Base-by-base conservation (phyloP, 176 grass and related monocot genomes). In the Oryza meridionalis region DNA sequence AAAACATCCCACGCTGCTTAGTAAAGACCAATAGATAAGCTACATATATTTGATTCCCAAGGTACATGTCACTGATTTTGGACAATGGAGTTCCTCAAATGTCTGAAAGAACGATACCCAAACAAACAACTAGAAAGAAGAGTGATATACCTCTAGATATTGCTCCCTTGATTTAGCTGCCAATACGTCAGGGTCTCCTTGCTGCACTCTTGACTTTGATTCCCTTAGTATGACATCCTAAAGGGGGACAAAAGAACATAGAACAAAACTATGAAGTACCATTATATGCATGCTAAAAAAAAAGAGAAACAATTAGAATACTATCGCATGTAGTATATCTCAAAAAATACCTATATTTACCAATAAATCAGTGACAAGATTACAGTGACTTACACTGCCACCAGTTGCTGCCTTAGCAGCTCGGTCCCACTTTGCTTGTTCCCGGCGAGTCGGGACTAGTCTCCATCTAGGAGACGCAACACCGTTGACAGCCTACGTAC, bases 141-240 rank as follows among this genome's bases (percentile, higher is more conserved):
- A 19, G 70, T 13, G 26, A 61, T 26, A 76, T 86, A 97, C 94
- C 91, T 97, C 87, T 65, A 92, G 76, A 86, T 99, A 99, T n/a
- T 90, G 83, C 44, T 90, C 82, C 73, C 76, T 77, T 65, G 91
- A 70, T 38, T 75, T 76, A 81, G 89, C 96, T 73, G 91, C 90
- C 78, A 90, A 67, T 71, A 89, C 83, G 74, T 95, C 93, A 50
- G 93, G 93, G 68, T 99, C 96, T 69, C 86, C 87, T 75, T 85
- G 90, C 84, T 86, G 8, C 45, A 83, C 83, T 81, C 49, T 96
- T 75, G 91, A 79, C 64, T 99, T 92, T 0, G 93, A 94, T 55
- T 99, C 96, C 79, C 88, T 87, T 70, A 99, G 78, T 76, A 99
- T 88, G 64, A 92, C 89, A 90, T 99, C 93, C 96, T 99, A 40